Base-by-base conservation (phyloP, 177 flowering plant species). In the Vitis hybrid region DNA sequence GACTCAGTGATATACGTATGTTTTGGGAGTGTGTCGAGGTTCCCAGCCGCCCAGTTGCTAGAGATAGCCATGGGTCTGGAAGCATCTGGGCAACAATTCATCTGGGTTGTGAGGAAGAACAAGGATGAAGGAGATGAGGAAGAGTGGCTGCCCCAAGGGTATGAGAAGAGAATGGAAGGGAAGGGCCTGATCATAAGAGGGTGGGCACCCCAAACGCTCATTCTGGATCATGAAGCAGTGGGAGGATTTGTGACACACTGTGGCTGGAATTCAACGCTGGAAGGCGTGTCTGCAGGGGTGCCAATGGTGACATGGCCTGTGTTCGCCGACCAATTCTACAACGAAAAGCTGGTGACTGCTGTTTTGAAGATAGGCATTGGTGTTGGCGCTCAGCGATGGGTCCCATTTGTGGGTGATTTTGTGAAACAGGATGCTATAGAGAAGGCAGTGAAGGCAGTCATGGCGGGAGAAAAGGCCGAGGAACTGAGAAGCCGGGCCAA, bases 161-260 rank as follows among this genome's bases (percentile, higher is more conserved):
- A 74, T 48, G 77, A 73, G 60, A 49, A 80, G 62, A 71, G 82
- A 57, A 67, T 71, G 57, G 65, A 60, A 54, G 70, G 68, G 1
- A 74, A 60, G 60, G 83, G 78, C 2, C 56, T 77, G 48, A 69
- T 80, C 1, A 68, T 74, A 15, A 67, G 79, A 65, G 81, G 81
- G 9, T 82, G 82, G 85, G 85, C 85, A 4, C 85, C 82, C 1
- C 82, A 82, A 19, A 55, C 73, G 54, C 48, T 74, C 60, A 79
- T 82, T 18, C 77, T 82, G 7, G 82, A 73, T 13, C 85, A 79
- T 48, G 32, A 70, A 6, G 76, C 85, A 0, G 52, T 77, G 3
- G 81, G 82, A 12, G 81, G 77, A 8, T 82, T 79, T 52, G 78
- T 82, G 71, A 77, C 79, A 19, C 85, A 82, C 52, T 79, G 82